A percentile compares a stretch with the other conserved stretches of the same genome.
phyloP scores from a whole-genome alignment of 2,329 filamentous ascomycete species.

The Emergomyces africanus region DNA sequence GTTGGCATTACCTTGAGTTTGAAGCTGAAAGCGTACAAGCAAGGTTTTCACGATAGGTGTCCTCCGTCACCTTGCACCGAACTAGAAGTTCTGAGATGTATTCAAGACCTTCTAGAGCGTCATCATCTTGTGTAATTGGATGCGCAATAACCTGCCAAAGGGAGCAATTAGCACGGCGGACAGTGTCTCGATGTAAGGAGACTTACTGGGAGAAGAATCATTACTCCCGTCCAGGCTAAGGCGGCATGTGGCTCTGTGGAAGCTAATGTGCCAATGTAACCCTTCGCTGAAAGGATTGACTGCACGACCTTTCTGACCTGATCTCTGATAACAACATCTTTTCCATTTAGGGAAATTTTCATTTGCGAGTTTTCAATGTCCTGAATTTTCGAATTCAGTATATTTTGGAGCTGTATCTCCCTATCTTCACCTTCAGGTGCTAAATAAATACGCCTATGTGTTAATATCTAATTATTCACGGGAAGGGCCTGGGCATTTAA shows the following conservation, averaged over 20 bases:
- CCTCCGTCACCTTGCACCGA: slow-evolving; percentile 1
- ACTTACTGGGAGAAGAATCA: neutral
- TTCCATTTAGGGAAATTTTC: neutral
- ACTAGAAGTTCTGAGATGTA: neutral
- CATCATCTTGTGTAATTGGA: neutral
- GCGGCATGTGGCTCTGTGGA: neutral
- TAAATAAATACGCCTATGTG: neutral
- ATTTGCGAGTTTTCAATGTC: neutral
- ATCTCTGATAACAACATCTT: neutral
- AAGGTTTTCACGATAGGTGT: neutral
- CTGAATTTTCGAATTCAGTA: neutral
- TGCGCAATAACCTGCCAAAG: neutral
- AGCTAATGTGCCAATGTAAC: neutral
- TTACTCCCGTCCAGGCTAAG: neutral
- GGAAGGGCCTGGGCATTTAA: neutral
- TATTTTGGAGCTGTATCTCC: neutral
- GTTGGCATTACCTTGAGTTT: neutral
- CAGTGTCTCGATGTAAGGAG: neutral
- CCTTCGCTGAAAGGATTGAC: neutral
- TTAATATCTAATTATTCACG: neutral
- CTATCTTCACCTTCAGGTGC: neutral
- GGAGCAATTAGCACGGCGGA: neutral
- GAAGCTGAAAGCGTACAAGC: neutral
- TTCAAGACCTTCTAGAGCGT: neutral
- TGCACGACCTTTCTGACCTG: neutral